A percentile compares a stretch with the other conserved stretches of the same genome.
Conservation (phyloP, 768 basidiomycete genomes). For the Leccinum subgranulosum region DNA sequence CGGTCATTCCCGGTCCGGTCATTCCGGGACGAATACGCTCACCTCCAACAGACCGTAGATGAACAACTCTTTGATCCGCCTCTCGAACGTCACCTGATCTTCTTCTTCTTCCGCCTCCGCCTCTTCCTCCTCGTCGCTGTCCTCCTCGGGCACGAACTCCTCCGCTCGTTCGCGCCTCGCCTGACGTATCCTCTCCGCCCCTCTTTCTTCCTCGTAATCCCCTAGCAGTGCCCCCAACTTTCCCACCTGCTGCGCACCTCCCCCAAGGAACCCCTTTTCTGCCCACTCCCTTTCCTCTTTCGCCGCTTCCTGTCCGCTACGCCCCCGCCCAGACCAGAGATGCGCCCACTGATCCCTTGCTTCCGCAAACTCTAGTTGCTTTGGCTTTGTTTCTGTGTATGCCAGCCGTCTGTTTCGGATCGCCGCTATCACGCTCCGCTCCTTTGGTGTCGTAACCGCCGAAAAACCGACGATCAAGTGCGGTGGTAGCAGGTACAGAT, state of each 20-base stretch:
- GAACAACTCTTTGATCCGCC: constrained; percentile 62
- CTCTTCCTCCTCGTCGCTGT: constrained; percentile 46
- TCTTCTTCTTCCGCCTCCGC: constrained; percentile 46
- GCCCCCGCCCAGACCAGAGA: constrained; percentile 60
- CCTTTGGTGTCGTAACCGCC: constrained; percentile 48
- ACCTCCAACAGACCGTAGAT: constrained; percentile 77
- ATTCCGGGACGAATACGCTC: constrained; percentile 23
- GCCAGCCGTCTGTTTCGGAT: constrained; percentile 74
- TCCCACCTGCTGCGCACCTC: constrained; percentile 55
- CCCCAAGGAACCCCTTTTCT: constrained; percentile 57
- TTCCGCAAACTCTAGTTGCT: constrained; percentile 49
- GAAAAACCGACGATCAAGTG: constrained; percentile 50
- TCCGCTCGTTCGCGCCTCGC: constrained; percentile 40
- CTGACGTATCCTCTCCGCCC: constrained; percentile 55
- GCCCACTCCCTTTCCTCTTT: constrained; percentile 73
- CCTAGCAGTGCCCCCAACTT: constrained; percentile 65
- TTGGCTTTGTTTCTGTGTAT: constrained; percentile 54
- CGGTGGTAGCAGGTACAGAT: constrained; percentile 65
- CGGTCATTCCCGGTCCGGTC: neutral
- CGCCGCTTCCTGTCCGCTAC: constrained; percentile 48
- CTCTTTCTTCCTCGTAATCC: constrained; percentile 76
- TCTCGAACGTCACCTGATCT: constrained; percentile 48
- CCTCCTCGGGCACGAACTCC: constrained; percentile 57
- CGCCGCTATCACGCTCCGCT: constrained; percentile 57
- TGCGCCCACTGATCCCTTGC: constrained; percentile 63